These are phyloP conservation scores for Orychophragmus violaceus DNA, from an alignment of 345 rosid species.

Conservation along the genomic window DNA sequence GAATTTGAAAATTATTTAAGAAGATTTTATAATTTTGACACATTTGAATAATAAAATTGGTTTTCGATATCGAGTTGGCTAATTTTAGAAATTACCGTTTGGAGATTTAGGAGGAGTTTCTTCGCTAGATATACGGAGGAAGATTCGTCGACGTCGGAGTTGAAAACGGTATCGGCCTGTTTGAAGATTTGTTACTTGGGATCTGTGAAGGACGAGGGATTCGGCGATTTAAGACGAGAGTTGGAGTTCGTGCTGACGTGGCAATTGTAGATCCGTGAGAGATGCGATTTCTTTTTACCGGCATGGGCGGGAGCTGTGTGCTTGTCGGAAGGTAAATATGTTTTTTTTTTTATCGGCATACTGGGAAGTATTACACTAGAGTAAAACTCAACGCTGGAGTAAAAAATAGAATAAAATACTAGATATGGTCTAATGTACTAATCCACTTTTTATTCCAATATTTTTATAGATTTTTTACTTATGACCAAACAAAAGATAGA, in stretches of 20 bases:
- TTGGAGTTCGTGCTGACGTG: slow-evolving; percentile 10
- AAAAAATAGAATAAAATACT: too few relatives aligned
- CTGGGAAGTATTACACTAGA: too few relatives aligned
- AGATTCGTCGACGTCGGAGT: background rate
- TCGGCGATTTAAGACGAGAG: slow-evolving; percentile 16
- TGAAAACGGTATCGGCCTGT: background rate
- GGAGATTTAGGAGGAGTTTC: too few relatives aligned
- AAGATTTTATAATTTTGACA: too few relatives aligned
- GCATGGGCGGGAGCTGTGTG: slow-evolving; percentile 11
- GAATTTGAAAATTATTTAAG: background rate
- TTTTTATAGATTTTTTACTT: too few relatives aligned
- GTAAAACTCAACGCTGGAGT: too few relatives aligned
- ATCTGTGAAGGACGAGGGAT: slow-evolving; percentile 11
- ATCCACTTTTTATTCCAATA: too few relatives aligned
- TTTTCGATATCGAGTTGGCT: background rate
- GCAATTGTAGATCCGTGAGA: slow-evolving; percentile 14
- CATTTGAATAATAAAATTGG: background rate
- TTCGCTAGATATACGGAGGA: background rate
- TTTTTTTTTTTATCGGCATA: too few relatives aligned
- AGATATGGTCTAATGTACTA: too few relatives aligned
- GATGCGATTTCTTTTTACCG: background rate
- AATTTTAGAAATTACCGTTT: slow-evolving; percentile 24
- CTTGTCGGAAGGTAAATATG: slow-evolving; percentile 27
- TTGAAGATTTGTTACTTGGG: background rate
- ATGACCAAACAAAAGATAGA: too few relatives aligned